Evolutionary conservation across 805 yeast genomes (phyloP).

Genomic region (Starmera amethionina): DNA sequence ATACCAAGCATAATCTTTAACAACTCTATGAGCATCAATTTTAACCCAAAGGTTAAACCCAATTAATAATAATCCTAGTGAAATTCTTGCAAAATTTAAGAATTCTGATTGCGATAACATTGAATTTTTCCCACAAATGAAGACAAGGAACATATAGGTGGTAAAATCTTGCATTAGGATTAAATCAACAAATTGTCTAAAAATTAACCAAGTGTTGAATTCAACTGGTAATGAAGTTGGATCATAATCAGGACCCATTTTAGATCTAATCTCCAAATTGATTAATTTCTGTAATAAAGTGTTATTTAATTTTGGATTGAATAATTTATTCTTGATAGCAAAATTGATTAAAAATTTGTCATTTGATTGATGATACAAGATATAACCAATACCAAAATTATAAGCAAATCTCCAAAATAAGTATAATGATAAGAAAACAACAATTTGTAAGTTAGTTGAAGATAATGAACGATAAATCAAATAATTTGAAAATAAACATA

Average conservation of each 20-base stretch:
- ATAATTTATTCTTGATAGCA: constrained; percentile 37
- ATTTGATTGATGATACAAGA: constrained; percentile 59
- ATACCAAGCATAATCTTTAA: constrained; percentile 88
- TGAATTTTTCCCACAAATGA: constrained; percentile 17
- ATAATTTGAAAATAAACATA: constrained; percentile 28
- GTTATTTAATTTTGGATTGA: constrained; percentile 24
- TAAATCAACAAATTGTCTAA: constrained; percentile 71
- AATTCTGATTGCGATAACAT: constrained; percentile 33
- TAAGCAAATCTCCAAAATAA: constrained; percentile 68
- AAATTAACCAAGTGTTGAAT: constrained; percentile 75
- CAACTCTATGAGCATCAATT: constrained; percentile 78
- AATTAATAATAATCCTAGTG: constrained; percentile 51
- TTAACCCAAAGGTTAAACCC: constrained; percentile 78
- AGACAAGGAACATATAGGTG: constrained; percentile 58
- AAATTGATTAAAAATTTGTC: constrained; percentile 41
- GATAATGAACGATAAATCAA: constrained; percentile 21
- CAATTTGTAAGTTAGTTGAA: constrained; percentile 8
- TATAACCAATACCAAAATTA: constrained; percentile 70
- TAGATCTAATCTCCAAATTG: constrained; percentile 34
- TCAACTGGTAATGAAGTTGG: constrained; percentile 50
- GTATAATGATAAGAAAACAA: constrained; percentile 42
- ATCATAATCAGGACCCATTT: constrained; percentile 28
- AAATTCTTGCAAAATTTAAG: constrained; percentile 40
- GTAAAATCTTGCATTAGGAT: constrained; percentile 79
- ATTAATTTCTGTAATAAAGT: constrained; percentile 30